phyloP scores from a whole-genome alignment of 2,329 filamentous ascomycete genomes.

The Verticillium klebahnii region DNA sequence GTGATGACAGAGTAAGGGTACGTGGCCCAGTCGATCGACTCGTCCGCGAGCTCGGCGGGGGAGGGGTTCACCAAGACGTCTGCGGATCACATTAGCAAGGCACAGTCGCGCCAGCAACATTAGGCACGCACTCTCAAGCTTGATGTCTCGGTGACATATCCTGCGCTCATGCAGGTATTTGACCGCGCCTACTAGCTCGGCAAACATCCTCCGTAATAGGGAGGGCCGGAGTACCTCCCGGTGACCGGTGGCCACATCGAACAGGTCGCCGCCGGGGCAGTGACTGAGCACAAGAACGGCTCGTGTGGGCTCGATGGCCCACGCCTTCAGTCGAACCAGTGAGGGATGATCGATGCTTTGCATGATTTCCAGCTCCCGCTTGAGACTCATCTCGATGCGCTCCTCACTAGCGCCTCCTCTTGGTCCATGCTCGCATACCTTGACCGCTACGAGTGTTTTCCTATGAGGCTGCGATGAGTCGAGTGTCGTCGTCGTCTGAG shows the following conservation, averaged over 20 bases:
- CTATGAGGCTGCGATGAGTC: conserved; percentile 41
- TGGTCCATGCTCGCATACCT: conserved; percentile 92
- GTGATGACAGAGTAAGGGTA: conserved; percentile 83
- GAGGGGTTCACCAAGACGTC: conserved; percentile 89
- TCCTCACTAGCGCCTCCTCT: conserved; percentile 91
- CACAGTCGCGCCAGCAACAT: neutral
- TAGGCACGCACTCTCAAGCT: conserved; percentile 76
- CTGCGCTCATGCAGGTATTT: conserved; percentile 77
- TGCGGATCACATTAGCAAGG: conserved; percentile 27
- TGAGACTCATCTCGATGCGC: conserved; percentile 86
- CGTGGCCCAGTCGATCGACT: conserved; percentile 61
- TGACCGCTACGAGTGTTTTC: conserved; percentile 87
- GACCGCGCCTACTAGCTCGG: conserved; percentile 81
- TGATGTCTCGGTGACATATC: conserved; percentile 96
- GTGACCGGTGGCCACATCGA: conserved; percentile 79
- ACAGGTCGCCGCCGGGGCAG: conserved; percentile 90
- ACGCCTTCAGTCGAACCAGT: conserved; percentile 85
- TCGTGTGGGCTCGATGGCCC: conserved; percentile 77
- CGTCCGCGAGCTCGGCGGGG: conserved; percentile 58
- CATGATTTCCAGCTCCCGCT: conserved; percentile 93
- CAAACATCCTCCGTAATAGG: conserved; percentile 79
- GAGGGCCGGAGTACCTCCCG: conserved; percentile 61
- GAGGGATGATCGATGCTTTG: conserved; percentile 84
- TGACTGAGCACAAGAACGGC: conserved; percentile 86
- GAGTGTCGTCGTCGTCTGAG: conserved; percentile 28